phyloP scores from a whole-genome alignment of 345 rosid genomes.

The Corchorus capsularis region DNA sequence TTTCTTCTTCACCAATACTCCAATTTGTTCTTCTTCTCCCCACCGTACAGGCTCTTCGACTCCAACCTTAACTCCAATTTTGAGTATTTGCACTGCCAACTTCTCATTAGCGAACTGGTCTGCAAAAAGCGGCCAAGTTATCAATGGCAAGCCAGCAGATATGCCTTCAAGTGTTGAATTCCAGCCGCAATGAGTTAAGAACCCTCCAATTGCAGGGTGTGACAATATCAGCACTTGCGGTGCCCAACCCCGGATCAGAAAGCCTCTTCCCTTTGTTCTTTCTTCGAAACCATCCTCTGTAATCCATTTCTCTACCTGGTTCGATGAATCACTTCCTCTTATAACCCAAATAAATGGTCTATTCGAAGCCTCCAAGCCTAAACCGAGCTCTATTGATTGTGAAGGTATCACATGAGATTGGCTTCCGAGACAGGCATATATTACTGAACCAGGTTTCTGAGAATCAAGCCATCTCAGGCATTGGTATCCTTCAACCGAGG shows the following conservation, averaged over 20 bases:
- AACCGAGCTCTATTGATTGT: constrained; percentile 32
- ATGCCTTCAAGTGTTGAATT: constrained; percentile 37
- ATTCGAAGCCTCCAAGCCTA: constrained; percentile 37
- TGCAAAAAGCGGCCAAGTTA: constrained; percentile 39
- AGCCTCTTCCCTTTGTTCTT: constrained; percentile 31
- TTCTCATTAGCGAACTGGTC: constrained; percentile 49
- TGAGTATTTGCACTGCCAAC: constrained; percentile 27
- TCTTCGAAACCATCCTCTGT: constrained; percentile 29
- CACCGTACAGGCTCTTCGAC: constrained; percentile 11
- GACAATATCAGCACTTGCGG: constrained; percentile 40
- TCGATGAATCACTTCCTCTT: constrained; percentile 9
- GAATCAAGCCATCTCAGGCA: constrained; percentile 36
- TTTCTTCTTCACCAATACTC: constrained; percentile 25
- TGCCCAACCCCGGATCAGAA: constrained; percentile 39
- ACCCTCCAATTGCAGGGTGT: constrained; percentile 37
- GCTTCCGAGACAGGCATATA: constrained; percentile 45
- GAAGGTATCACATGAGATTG: constrained; percentile 4
- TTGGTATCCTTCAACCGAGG: neutral
- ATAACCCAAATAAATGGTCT: constrained; percentile 39
- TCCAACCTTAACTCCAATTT: constrained; percentile 30
- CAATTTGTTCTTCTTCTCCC: constrained; percentile 16
- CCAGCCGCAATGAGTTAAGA: constrained; percentile 47
- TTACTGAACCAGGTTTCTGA: constrained; percentile 26
- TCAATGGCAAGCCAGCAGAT: constrained; percentile 34
- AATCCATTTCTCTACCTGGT: constrained; percentile 33